These are phyloP conservation scores for Wickerhamomyces chaumierensis DNA, from an alignment of 805 yeast species.

Conservation along the genomic window DNA sequence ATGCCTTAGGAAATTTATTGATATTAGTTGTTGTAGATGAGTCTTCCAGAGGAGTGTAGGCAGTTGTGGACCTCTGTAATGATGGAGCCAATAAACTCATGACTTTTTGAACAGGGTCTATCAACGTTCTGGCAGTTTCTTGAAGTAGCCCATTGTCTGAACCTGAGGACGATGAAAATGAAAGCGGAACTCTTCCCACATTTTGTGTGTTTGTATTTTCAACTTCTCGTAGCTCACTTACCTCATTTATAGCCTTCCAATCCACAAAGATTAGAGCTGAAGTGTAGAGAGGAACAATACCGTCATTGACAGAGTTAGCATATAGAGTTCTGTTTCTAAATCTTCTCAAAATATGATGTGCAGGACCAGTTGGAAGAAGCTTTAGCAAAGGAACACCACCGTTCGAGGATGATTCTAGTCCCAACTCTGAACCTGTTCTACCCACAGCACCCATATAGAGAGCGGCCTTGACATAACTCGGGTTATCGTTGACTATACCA, in stretches of 20 bases:
- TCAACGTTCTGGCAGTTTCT: slow-evolving; percentile 17
- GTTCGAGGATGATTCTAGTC: slow-evolving; percentile 35
- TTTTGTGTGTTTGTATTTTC: not conserved
- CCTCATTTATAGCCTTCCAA: slow-evolving; percentile 21
- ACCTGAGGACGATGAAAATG: not conserved
- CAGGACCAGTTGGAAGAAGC: slow-evolving; percentile 57
- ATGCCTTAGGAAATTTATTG: slow-evolving; percentile 44
- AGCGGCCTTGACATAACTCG: slow-evolving; percentile 59
- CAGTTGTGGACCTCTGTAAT: too few relatives aligned
- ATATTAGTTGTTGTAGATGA: not conserved
- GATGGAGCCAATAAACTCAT: slow-evolving; percentile 31
- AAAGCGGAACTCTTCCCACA: not conserved
- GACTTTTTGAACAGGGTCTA: slow-evolving; percentile 34
- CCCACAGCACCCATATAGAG: slow-evolving; percentile 70
- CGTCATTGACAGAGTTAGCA: slow-evolving; percentile 71
- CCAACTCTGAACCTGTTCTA: slow-evolving; percentile 70
- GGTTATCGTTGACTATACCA: slow-evolving; percentile 72
- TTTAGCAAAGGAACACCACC: slow-evolving; percentile 41
- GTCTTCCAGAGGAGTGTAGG: too few relatives aligned
- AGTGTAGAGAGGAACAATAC: slow-evolving; percentile 71
- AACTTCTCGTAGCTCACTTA: slow-evolving; percentile 3
- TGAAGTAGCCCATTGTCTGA: slow-evolving; percentile 9
- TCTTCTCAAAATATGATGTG: slow-evolving; percentile 41
- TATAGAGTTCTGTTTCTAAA: slow-evolving; percentile 61
- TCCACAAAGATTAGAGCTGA: slow-evolving; percentile 60